Evolutionary conservation across 805 yeast species (phyloP).

Genomic region (Metschnikowia continentalis): DNA sequence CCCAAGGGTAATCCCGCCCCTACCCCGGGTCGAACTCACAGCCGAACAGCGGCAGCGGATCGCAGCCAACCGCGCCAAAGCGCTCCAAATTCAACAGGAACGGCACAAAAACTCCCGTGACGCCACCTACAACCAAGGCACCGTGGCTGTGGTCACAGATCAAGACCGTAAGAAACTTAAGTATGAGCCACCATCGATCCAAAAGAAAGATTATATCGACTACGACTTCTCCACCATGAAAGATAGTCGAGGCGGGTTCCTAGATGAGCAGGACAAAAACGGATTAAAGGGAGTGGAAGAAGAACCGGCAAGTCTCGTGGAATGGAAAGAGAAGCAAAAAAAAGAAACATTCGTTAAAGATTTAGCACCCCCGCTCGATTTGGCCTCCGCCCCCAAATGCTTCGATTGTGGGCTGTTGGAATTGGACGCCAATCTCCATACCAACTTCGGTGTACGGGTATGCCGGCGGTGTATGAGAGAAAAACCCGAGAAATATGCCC

Average conservation of each 20-base stretch:
- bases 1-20: slow-evolving; percentile 6
- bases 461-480: slow-evolving; percentile 73
- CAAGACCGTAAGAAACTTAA: slow-evolving; percentile 13
- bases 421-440: slow-evolving; percentile 65
- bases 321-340: slow-evolving; percentile 47
- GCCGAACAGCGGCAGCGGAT: slow-evolving; percentile 48
- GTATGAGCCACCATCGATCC: slow-evolving; percentile 36
- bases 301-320: slow-evolving; percentile 44
- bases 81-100: slow-evolving; percentile 41
- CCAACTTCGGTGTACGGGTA: slow-evolving; percentile 68
- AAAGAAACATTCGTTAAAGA: slow-evolving; percentile 40
- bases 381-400: slow-evolving; percentile 75
- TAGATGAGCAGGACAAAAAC: slow-evolving; percentile 28
- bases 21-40: slow-evolving; percentile 35
- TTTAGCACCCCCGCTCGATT: slow-evolving; percentile 68
- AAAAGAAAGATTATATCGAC: slow-evolving; percentile 67
- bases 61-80: slow-evolving; percentile 51
- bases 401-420: slow-evolving; percentile 79
- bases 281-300: slow-evolving; percentile 25
- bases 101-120: slow-evolving; percentile 20
- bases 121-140: slow-evolving; percentile 6
- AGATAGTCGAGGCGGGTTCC: slow-evolving; percentile 84
- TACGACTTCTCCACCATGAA: slow-evolving; percentile 89
- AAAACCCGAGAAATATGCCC: slow-evolving; percentile 81
- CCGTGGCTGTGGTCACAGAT: slow-evolving; percentile 14